Evolutionary conservation across 2,329 filamentous ascomycete species (phyloP), one percentile per base, ranked within the genome.

Genomic region (Geosmithia putterillii): DNA sequence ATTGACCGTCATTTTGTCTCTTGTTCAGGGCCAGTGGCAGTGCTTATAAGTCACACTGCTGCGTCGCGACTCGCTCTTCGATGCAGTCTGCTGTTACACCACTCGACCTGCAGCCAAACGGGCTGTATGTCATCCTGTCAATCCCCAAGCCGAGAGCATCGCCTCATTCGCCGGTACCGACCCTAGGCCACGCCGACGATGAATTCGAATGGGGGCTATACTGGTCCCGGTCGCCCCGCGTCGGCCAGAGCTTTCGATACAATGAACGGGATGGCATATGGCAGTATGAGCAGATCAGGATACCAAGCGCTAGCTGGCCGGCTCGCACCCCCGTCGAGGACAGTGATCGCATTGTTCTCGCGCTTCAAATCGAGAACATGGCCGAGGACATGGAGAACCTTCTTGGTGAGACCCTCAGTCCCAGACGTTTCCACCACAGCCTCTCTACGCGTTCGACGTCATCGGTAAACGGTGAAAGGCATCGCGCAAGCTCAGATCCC

Each of bases 311-410:
- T 6, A 15, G 17, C 42, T 23, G 20, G 22, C 18, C 36, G 23
- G 10, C n/a, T 3, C 35, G 21, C 17, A 12, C n/a, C 36, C 18
- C 36, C 4, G 18, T 43, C 22, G 42, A 43, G 23, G 23, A 19
- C 9, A 23, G 38, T 17, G 20, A 38, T 20, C 35, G 42, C 2
- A 21, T 43, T 3, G 23, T 43, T 17, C 10, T 43, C 15, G 42
- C 42, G 17, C 23, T 43, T 6, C 42, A 43, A 20, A 43, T 43
- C 18, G 42, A 39, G 21, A 40, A 43, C 37, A 43, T 43, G 36
- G n/a, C 25, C 37, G 23, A 38, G 42, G 20, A 18, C 15, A 43
- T 43, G 42, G 37, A 23, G 10, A 40, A 19, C 21, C 21, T 28
- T 2, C 36, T 43, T 4, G 37, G 32, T 7, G 42, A 43, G 22